Evolutionary conservation across 2,329 filamentous ascomycete species (phyloP).

Genomic region (Venturia asperata): DNA sequence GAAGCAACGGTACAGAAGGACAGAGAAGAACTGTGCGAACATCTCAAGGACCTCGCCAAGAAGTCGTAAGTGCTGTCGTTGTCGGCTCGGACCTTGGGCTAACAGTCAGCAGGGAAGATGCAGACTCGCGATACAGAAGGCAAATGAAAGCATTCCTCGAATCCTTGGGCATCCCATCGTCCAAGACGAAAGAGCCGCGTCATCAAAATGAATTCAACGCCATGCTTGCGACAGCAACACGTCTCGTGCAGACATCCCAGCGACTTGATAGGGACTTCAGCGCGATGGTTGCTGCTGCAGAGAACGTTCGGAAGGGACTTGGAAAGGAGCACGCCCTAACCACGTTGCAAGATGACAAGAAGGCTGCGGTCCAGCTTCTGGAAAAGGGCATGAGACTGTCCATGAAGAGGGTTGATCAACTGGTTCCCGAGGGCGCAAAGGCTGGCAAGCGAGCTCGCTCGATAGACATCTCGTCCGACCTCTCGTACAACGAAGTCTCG

Average conservation of each 20-base stretch:
- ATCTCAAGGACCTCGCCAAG: background rate
- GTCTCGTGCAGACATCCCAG: background rate
- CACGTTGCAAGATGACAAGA: background rate
- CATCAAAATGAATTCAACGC: conserved; percentile 3
- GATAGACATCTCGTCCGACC: background rate
- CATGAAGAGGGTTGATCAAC: conserved; percentile 10
- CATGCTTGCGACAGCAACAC: background rate
- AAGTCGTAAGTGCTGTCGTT: background rate
- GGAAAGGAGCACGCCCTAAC: background rate
- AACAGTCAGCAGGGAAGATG: background rate
- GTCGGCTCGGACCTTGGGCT: background rate
- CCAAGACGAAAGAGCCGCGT: background rate
- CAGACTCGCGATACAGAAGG: background rate
- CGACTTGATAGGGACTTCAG: conserved; percentile 1
- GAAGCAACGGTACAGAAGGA: background rate
- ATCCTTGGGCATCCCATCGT: background rate
- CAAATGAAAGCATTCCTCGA: background rate
- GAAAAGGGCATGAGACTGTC: conserved; percentile 8
- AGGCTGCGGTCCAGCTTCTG: background rate
- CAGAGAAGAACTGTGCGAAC: background rate
- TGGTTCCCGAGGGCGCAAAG: conserved; percentile 4
- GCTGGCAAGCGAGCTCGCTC: background rate
- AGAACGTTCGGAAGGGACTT: background rate
- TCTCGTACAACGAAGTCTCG: conserved; percentile 5
- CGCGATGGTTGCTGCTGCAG: background rate